Base-by-base conservation (phyloP, 805 yeast genomes). In the Middelhovenomyces tepae region DNA sequence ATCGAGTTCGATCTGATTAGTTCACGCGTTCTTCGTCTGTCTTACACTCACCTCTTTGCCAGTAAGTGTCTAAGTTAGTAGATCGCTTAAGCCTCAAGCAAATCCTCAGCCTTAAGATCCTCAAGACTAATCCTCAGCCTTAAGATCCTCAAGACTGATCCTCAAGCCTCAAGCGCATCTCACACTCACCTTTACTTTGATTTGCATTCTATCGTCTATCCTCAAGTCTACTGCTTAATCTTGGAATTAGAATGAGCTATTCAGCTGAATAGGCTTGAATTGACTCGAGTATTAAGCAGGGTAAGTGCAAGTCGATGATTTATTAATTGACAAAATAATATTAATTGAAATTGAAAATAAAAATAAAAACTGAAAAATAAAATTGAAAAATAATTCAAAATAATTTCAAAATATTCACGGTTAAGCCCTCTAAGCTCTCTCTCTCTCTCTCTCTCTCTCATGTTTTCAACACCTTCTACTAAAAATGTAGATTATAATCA, bases 381-480 rank as follows among this genome's bases (percentile, higher is more conserved):
- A n/a, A n/a, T n/a, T n/a, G n/a, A n/a, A n/a, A n/a, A n/a, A n/a
- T n/a, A n/a, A n/a, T n/a, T n/a, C n/a, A n/a, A n/a, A n/a, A n/a
- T n/a, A 21, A n/a, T 21, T 9, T 21, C n/a, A n/a, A 27, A 27
- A 9, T 15, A 27, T 8, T 5, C 11, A 16, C 11, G 7, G 27
- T n/a, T n/a, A n/a, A n/a, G n/a, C n/a, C n/a, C n/a, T n/a, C 27
- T 16, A 16, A 8, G 18, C 11, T 13, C 10, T 34, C 18, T 21
- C 9, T 23, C 4, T 17, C n/a, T n/a, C n/a, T n/a, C n/a, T n/a
- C n/a, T n/a, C n/a, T n/a, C n/a, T n/a, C n/a, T 10, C 10, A 86
- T 86, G 95, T 64, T 83, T 3, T 77, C 91, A 4, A 87, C 96
- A 0, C 96, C 97, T 1, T 54, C 56, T 5, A 62, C 80, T 2